Evolutionary conservation across 2,329 filamentous ascomycete species (phyloP).

Genomic region (Colletotrichum chrysophilum): DNA sequence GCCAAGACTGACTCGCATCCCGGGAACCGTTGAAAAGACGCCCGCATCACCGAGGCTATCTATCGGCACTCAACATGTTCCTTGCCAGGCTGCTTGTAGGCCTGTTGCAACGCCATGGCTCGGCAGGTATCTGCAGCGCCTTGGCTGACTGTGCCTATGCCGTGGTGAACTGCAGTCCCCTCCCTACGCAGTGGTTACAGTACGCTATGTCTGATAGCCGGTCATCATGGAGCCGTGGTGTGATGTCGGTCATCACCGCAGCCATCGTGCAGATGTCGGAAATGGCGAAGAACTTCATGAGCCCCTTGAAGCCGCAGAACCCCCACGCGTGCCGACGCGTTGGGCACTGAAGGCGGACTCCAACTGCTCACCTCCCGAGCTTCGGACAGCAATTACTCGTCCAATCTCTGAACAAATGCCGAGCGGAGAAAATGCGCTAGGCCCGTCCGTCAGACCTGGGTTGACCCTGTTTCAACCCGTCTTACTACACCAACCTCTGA

Average conservation of each 20-base stretch:
- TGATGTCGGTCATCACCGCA: neutral
- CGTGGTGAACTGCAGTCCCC: neutral
- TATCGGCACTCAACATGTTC: neutral
- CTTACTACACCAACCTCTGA: neutral
- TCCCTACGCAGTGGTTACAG: neutral
- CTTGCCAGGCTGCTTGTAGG: neutral
- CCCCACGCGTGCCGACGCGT: neutral
- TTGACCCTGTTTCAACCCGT: neutral
- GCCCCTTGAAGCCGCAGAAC: neutral
- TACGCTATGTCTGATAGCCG: neutral
- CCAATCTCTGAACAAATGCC: slow-evolving; percentile 1
- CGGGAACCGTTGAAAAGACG: neutral
- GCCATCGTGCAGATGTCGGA: neutral
- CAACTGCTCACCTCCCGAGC: neutral
- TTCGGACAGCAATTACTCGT: neutral
- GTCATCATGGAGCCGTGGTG: neutral
- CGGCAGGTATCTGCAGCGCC: neutral
- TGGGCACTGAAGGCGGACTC: neutral
- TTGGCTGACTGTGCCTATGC: neutral
- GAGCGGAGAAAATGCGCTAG: neutral
- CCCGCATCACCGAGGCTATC: neutral
- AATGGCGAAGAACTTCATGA: slow-evolving; percentile 2
- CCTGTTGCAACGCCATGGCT: neutral
- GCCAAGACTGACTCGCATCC: neutral
- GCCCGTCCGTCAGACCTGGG: neutral